Evolutionary conservation across 2,329 filamentous ascomycete species (phyloP), one percentile per base, ranked within the genome.

Genomic region (Stemphylium beticola): DNA sequence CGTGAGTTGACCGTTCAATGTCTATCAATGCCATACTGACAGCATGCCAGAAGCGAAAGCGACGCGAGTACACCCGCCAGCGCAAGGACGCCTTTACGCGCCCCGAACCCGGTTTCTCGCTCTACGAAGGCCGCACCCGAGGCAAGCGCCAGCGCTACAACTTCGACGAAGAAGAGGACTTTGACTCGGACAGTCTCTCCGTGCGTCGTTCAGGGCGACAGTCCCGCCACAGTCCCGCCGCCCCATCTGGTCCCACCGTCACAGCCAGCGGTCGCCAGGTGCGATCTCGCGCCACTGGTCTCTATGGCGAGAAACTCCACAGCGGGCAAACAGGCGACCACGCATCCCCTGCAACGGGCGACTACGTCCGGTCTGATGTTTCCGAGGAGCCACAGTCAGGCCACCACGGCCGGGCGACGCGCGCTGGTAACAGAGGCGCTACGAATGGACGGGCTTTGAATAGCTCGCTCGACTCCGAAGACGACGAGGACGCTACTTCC

Each of bases 101-200:
- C 4, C 92, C 92, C 5, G 93, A 96, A 65, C 88, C 90, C 9
- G 92, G 92, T 4, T 96, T 93, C 72, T 97, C 93, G 1, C 81
- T 96, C 53, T 99, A 99, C 74, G 95, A 99, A 78, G 95, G 95
- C 44, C 91, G 95, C 48, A 99, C 96, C 4, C 87, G 95, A 55
- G 95, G 95, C 52, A 98, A 99, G 81, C 90, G 93, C 57, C 90
- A 96, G 78, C 96, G 93, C 76, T 99, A 99, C 72, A 99, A 92
- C 0, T 99, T 91, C 71, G 96, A 92, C 0, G 93, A 97, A 47
- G 91, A 96, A 20, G 91, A 96, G 63, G 92, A 96, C n/a, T 81
- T 78, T 46, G 85, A 85, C 69, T 87, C 87, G 73, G 93, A 80
- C 56, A 78, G 79, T 15, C 85, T 87, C 6, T 91, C 91, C 11